Percentiles rank a stretch among this genome's conserved stretches.
Conservation (phyloP, 2,329 filamentous ascomycete genomes). For the Claviceps quebecensis region DNA sequence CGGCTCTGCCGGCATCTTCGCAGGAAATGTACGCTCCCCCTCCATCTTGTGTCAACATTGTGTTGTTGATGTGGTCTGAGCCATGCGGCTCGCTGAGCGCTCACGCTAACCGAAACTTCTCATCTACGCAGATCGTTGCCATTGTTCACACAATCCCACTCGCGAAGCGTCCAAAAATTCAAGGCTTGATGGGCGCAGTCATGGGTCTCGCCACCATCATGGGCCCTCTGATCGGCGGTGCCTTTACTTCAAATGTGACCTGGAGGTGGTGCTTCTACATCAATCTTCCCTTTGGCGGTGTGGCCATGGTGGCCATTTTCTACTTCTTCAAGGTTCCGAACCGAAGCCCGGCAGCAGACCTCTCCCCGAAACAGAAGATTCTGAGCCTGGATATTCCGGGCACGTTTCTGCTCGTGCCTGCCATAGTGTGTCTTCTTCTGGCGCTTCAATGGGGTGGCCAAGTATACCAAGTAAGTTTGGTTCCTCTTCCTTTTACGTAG, state of each 20-base stretch:
- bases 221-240: conserved; percentile 23
- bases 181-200: conserved; percentile 22
- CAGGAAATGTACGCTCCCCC: background rate
- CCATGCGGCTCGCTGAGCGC: background rate
- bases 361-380: background rate
- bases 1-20: conserved; percentile 28
- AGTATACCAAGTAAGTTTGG: conserved; percentile 13
- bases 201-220: conserved; percentile 23
- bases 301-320: conserved; percentile 22
- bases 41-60: background rate
- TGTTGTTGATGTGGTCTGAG: too few relatives aligned
- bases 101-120: background rate
- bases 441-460: conserved; percentile 31
- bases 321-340: conserved; percentile 21
- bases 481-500: conserved; percentile 3
- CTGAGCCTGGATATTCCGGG: background rate
- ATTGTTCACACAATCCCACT: background rate
- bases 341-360: background rate
- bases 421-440: conserved; percentile 26
- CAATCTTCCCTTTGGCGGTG: conserved; percentile 22
- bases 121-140: background rate
- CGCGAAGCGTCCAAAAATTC: background rate
- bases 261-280: conserved; percentile 29
- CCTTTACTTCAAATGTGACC: conserved; percentile 22
- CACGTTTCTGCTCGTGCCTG: background rate